Conservation (phyloP, 768 basidiomycete genomes). For the Austroboletus eburneus region DNA sequence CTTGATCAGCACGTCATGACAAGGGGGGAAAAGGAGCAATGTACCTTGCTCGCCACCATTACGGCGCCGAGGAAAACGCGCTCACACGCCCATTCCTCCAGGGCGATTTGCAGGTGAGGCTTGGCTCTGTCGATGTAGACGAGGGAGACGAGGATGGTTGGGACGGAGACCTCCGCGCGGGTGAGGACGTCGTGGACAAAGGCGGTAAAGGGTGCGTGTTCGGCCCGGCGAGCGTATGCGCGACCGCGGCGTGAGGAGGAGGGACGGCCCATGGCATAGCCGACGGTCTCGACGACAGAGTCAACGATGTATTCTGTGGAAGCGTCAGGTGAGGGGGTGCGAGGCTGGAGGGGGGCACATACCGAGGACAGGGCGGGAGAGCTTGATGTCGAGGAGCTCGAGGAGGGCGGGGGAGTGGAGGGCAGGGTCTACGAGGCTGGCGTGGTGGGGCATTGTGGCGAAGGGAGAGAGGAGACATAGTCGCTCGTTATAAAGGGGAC, state of each 20-base stretch:
- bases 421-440: conserved; percentile 59
- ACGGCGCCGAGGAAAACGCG: conserved; percentile 89
- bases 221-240: conserved; percentile 41
- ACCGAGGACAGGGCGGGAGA: conserved; percentile 63
- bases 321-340: background rate
- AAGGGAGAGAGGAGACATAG: conserved; percentile 1
- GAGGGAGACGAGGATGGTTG: conserved; percentile 64
- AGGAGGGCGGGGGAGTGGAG: conserved; percentile 63
- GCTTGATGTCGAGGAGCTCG: conserved; percentile 63
- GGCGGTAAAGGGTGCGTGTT: conserved; percentile 54
- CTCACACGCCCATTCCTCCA: conserved; percentile 84
- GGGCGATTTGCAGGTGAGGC: conserved; percentile 74
- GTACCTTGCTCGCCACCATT: conserved; percentile 81
- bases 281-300: conserved; percentile 65
- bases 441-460: conserved; percentile 35
- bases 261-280: conserved; percentile 70
- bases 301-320: conserved; percentile 67
- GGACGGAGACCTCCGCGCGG: conserved; percentile 68
- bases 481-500: conserved; percentile 30
- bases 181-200: conserved; percentile 66
- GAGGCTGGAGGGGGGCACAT: conserved; percentile 24
- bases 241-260: conserved; percentile 53
- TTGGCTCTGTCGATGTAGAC: conserved; percentile 76
- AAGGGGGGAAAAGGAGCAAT: conserved; percentile 16
- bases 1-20: conserved; percentile 9